These are phyloP conservation scores for Lasiodiplodia sp. DNA, from an alignment of 2,329 filamentous ascomycete species.

Conservation along the genomic window DNA sequence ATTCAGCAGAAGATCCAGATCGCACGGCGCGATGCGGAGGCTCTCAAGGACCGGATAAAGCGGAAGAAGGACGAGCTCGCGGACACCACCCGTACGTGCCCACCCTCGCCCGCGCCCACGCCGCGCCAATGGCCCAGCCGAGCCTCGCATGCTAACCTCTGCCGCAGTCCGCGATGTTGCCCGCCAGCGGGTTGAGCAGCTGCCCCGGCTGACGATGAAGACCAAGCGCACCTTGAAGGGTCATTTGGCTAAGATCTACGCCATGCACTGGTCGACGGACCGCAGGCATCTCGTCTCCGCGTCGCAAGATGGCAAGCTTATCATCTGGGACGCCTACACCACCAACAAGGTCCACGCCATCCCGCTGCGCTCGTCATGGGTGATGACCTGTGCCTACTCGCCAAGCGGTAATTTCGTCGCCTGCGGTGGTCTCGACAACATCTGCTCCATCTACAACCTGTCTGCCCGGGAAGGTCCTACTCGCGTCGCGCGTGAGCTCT, in stretches of 20 bases:
- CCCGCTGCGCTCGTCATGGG: slow-evolving; percentile 95
- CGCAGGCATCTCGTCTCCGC: slow-evolving; percentile 95
- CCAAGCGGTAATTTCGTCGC: slow-evolving; percentile 98
- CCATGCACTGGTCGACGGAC: slow-evolving; percentile 99
- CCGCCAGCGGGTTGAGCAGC: slow-evolving; percentile 87
- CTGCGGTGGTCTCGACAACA: slow-evolving; percentile 98
- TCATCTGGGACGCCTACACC: slow-evolving; percentile 99
- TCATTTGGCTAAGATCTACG: slow-evolving; percentile 98
- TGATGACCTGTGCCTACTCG: slow-evolving; percentile 99
- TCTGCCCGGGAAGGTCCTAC: slow-evolving; percentile 97
- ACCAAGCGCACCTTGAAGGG: slow-evolving; percentile 96
- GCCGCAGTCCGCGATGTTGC: slow-evolving; percentile 85
- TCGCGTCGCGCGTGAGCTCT: slow-evolving; percentile 92
- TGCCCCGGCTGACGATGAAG: slow-evolving; percentile 96
- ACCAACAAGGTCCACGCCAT: slow-evolving; percentile 99
- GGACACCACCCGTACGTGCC: slow-evolving; percentile 88
- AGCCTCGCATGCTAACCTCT: slow-evolving; percentile 8
- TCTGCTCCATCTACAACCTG: slow-evolving; percentile 99
- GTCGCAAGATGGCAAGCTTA: slow-evolving; percentile 98
- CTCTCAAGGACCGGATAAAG: slow-evolving; percentile 98
- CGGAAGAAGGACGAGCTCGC: slow-evolving; percentile 99
- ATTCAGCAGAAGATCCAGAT: slow-evolving; percentile 79
- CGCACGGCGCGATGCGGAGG: slow-evolving; percentile 96
- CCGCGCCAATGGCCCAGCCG: slow-evolving; percentile 10
- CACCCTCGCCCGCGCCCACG: slow-evolving; percentile 19